Base-by-base conservation (phyloP, 2,329 filamentous ascomycete species). In the Pseudogymnoascus sp. region DNA sequence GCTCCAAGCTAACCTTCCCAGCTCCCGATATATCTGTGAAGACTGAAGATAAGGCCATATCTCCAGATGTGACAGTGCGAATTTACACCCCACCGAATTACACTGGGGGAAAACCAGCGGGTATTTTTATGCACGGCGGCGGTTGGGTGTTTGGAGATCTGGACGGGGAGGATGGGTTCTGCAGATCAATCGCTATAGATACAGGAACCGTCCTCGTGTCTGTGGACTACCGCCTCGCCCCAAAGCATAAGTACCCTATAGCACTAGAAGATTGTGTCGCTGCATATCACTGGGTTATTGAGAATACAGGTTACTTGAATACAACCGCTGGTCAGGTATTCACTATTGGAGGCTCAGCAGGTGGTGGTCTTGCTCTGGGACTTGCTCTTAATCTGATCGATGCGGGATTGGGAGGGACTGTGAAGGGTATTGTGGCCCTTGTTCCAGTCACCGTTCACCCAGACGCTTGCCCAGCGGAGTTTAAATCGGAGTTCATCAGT, bases 351-450 rank as follows among this genome's bases (percentile, higher is more conserved):
- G 69, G 69, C 3, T 77, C 75, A 7, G 77, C 77, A 11, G 77
- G 77, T 34, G 76, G 70, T 14, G 72, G 73, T 21, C 66, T 77
- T 18, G 74, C 75, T 0, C 69, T 78, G 7, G 72, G 71, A 9
- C 64, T 72, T 12, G 76, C 75, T 18, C 69, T 78, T 63, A 73
- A 69, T 62, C 67, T 76, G 11, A 68, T 77, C 61, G 76, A 77
- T 60, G 71, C 74, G 18, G 74, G 72, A 2, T 60, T 70, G 5
- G 71, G 69, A 21, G 68, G 72, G 25, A 65, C 69, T 1, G 63
- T 78, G n/a, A 71, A 73, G n/a, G 77, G 77, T 23, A 70, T 78
- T 3, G 66, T 76, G 3, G 73, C 73, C 1, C 65, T 76, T 16
- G 73, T 75, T 5, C 77, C 77, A 5, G 69, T 69, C 3, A 74